A percentile compares a stretch with the other conserved stretches of the same genome.
These are phyloP conservation scores for Multifurca ochricompacta DNA, from an alignment of 768 basidiomycete species.

Conservation along the genomic window DNA sequence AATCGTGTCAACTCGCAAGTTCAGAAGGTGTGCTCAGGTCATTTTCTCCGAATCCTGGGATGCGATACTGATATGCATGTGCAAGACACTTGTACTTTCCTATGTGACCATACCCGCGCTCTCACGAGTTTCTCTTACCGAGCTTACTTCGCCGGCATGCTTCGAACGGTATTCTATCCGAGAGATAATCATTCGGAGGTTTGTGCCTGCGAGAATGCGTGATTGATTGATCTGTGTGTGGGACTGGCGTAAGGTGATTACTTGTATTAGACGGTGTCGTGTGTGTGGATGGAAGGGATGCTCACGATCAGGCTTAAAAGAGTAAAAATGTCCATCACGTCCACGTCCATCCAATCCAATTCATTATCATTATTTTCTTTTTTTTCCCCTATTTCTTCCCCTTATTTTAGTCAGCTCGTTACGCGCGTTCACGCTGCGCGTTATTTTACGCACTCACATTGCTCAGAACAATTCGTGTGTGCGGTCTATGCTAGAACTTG, in stretches of 20 bases:
- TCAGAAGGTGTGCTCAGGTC: constrained; percentile 61
- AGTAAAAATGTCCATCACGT: too few species aligned
- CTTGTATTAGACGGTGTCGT: neutral
- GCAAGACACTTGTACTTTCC: constrained; percentile 78
- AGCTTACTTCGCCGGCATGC: constrained; percentile 64
- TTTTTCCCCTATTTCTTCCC: too few species aligned
- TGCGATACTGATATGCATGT: neutral
- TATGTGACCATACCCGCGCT: constrained; percentile 90
- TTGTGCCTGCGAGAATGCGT: constrained; percentile 89
- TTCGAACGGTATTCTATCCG: constrained; percentile 70
- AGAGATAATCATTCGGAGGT: constrained; percentile 78
- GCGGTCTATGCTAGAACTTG: neutral
- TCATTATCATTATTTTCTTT: neutral
- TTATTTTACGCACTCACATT: too few species aligned
- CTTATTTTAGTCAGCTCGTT: too few species aligned
- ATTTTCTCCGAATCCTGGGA: neutral
- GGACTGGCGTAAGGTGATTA: neutral
- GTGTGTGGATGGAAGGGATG: too few species aligned
- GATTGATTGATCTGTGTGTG: constrained; percentile 40
- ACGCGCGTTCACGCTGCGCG: too few species aligned
- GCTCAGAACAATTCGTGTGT: too few species aligned
- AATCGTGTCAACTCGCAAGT: constrained; percentile 96
- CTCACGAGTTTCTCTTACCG: constrained; percentile 41
- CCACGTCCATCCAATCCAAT: neutral
- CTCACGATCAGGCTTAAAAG: too few species aligned